Conservation (phyloP, 2,329 filamentous ascomycete genomes). For the Arachnopeziza araneosa region DNA sequence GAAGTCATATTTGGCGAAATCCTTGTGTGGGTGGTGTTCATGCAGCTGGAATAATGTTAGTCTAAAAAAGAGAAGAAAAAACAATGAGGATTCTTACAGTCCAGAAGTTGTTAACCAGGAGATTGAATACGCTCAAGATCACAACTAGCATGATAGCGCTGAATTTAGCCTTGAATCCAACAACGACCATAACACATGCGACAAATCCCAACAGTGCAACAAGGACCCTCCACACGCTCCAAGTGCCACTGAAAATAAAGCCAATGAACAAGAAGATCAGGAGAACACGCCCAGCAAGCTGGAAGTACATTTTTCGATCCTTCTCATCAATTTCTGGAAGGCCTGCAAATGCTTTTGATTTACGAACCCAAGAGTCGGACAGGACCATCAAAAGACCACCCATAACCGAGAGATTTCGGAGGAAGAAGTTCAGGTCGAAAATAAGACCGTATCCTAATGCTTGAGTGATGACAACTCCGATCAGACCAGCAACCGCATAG, state of each 20-base stretch:
- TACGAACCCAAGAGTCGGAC: conserved; percentile 96
- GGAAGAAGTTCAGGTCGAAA: conserved; percentile 99
- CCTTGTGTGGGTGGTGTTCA: conserved; percentile 97
- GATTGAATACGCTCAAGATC: conserved; percentile 92
- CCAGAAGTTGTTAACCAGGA: conserved; percentile 99
- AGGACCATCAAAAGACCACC: conserved; percentile 96
- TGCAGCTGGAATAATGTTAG: conserved; percentile 63
- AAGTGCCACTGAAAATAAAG: conserved; percentile 92
- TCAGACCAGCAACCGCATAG: conserved; percentile 84
- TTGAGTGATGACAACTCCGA: conserved; percentile 86
- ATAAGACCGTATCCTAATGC: conserved; percentile 95
- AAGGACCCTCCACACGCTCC: conserved; percentile 81
- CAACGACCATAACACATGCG: conserved; percentile 96
- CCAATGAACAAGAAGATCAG: conserved; percentile 97
- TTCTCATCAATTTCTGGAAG: conserved; percentile 95
- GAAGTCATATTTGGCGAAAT: conserved; percentile 99
- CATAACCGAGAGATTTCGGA: conserved; percentile 96
- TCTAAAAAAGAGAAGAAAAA: not conserved
- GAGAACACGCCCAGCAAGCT: conserved; percentile 90
- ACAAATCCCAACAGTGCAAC: conserved; percentile 82
- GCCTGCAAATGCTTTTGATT: conserved; percentile 93
- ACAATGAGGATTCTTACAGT: conserved; percentile 59
- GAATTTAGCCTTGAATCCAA: conserved; percentile 99
- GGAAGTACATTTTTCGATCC: conserved; percentile 99
- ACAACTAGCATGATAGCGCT: conserved; percentile 93